Evolutionary conservation across 2,329 filamentous ascomycete genomes (phyloP).

Genomic region (Parastagonospora nodorum): DNA sequence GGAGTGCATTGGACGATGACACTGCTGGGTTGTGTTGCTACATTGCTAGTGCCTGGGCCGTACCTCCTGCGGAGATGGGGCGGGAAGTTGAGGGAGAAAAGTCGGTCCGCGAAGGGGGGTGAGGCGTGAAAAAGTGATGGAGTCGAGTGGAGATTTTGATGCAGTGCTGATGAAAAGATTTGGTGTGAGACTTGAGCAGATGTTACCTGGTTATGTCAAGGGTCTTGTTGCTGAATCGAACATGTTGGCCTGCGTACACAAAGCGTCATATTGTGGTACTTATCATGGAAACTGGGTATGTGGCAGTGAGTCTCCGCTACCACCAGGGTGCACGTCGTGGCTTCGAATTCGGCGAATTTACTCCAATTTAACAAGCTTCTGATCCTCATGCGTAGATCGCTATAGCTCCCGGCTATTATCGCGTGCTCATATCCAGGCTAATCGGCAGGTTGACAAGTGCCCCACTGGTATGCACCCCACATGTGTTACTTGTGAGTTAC

Average conservation of each 20-base stretch:
- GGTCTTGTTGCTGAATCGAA: no score
- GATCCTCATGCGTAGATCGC: constrained; percentile 5
- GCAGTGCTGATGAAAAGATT: no score
- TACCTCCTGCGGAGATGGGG: constrained; percentile 46
- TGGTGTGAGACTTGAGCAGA: no score
- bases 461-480: constrained; percentile 33
- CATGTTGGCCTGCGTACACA: no score
- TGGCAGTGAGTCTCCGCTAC: no score
- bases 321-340: neutral
- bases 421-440: constrained; percentile 32
- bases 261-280: neutral
- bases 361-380: neutral
- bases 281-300: neutral
- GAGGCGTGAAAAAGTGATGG: no score
- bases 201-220: no score
- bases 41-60: constrained; percentile 40
- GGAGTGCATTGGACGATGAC: constrained; percentile 52
- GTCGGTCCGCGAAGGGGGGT: constrained; percentile 15
- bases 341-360: no score
- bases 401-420: constrained; percentile 29
- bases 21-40: constrained; percentile 44
- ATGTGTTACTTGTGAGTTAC: constrained; percentile 17
- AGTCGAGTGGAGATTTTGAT: no score
- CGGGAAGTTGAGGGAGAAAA: constrained; percentile 32
- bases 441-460: constrained; percentile 26